Percentiles rank a stretch among this genome's conserved stretches.
These are phyloP conservation scores for Rhodotorula sp. DNA, from an alignment of 1,284 basidiomycete genomes.

Conservation along the genomic window DNA sequence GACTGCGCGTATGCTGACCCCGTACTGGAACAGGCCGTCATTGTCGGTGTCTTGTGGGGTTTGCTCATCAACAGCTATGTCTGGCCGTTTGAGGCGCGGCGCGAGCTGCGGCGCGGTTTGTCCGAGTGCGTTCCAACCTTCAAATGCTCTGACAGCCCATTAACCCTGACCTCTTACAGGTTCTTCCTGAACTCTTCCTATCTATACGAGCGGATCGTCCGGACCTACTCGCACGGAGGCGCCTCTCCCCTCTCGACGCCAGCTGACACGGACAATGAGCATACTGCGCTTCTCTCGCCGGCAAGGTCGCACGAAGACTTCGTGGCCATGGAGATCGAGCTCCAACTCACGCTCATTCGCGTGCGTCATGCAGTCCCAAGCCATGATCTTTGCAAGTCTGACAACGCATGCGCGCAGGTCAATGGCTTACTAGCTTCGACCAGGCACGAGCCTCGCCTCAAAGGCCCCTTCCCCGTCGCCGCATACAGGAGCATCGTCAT, in stretches of 20 bases:
- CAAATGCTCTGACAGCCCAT: neutral
- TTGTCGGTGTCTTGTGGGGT: conserved; percentile 84
- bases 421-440: conserved; percentile 81
- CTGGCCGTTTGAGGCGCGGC: conserved; percentile 92
- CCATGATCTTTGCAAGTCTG: neutral
- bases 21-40: conserved; percentile 60
- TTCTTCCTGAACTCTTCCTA: conserved; percentile 80
- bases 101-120: conserved; percentile 78
- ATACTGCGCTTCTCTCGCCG: conserved; percentile 17
- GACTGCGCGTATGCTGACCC: neutral
- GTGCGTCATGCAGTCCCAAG: conserved; percentile 11
- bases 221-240: conserved; percentile 62
- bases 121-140: conserved; percentile 67
- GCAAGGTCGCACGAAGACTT: conserved; percentile 26
- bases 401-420: conserved; percentile 50
- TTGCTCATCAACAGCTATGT: conserved; percentile 81
- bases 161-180: conserved; percentile 51
- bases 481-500: conserved; percentile 82
- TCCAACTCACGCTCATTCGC: conserved; percentile 85
- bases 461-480: conserved; percentile 76
- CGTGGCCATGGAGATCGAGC: conserved; percentile 76
- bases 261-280: neutral
- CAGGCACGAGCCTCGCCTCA: conserved; percentile 87
- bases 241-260: neutral
- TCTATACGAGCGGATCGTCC: conserved; percentile 77